Evolutionary conservation across 345 rosid genomes (phyloP).

Genomic region (Linum lewisii): DNA sequence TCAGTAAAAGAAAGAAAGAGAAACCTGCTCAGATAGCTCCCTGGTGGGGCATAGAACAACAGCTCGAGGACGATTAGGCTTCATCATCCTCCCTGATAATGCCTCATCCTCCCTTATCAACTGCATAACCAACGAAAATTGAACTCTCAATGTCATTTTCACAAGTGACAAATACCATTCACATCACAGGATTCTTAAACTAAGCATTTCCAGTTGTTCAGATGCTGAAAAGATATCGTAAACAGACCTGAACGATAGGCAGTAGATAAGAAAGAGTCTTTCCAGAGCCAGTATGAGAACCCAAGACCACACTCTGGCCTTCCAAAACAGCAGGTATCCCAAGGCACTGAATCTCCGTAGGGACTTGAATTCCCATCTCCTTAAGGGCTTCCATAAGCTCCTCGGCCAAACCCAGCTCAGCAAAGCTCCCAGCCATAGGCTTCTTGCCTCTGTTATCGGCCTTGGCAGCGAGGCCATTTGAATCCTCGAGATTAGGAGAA

Average conservation of each 20-base stretch:
- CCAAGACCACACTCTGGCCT: constrained; percentile 73
- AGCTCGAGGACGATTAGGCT: constrained; percentile 86
- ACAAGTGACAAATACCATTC: neutral
- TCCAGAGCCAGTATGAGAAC: constrained; percentile 94
- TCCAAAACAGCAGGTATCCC: constrained; percentile 84
- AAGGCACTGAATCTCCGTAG: constrained; percentile 89
- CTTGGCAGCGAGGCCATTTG: constrained; percentile 16
- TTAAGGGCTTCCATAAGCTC: constrained; percentile 77
- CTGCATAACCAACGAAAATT: constrained; percentile 31
- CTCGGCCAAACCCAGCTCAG: constrained; percentile 67
- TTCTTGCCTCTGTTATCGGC: constrained; percentile 36
- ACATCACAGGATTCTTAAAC: neutral
- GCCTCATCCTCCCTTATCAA: constrained; percentile 81
- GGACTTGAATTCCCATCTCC: constrained; percentile 69
- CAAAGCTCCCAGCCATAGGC: constrained; percentile 41
- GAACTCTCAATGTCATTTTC: neutral
- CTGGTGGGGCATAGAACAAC: constrained; percentile 89
- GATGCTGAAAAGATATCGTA: too few species aligned
- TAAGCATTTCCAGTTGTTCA: neutral
- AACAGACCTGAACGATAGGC: constrained; percentile 79
- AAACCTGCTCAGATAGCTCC: constrained; percentile 94
- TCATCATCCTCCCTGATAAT: constrained; percentile 48
- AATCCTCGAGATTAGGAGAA: constrained; percentile 2
- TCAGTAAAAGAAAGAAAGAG: neutral
- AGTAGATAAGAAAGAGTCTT: constrained; percentile 84